Conservation (phyloP, 495 filamentous ascomycete genomes). For the Podospora didyma region DNA sequence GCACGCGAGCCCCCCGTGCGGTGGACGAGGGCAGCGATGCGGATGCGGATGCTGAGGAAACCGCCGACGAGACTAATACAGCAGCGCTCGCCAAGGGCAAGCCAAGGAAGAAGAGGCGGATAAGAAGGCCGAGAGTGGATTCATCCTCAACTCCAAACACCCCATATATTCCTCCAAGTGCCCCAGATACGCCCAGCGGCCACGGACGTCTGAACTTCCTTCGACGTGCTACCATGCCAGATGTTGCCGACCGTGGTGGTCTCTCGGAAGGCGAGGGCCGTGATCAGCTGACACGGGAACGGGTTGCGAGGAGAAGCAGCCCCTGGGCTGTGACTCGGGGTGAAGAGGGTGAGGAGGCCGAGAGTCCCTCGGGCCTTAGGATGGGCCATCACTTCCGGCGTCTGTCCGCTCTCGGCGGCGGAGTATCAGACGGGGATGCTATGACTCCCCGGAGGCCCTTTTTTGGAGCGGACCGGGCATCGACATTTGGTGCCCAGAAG, state of each 20-base stretch:
- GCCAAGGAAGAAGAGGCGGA: slow-evolving; percentile 53
- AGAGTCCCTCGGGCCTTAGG: slow-evolving; percentile 50
- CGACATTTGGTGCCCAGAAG: slow-evolving; percentile 75
- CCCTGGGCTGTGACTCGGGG: slow-evolving; percentile 43
- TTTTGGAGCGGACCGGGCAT: slow-evolving; percentile 58
- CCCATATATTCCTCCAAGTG: slow-evolving; percentile 23
- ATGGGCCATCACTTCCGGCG: slow-evolving; percentile 71
- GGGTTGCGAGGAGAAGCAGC: slow-evolving; percentile 52
- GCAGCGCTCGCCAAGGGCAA: slow-evolving; percentile 36
- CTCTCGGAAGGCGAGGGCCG: slow-evolving; percentile 89
- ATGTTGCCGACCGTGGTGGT: slow-evolving; percentile 64
- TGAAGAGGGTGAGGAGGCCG: slow-evolving; percentile 37
- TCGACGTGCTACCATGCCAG: slow-evolving; percentile 65
- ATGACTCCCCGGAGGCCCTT: slow-evolving; percentile 46
- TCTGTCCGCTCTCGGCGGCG: slow-evolving; percentile 65
- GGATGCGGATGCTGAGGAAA: slow-evolving; percentile 77
- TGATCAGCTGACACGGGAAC: slow-evolving; percentile 57
- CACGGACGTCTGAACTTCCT: slow-evolving; percentile 47
- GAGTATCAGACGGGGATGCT: slow-evolving; percentile 50
- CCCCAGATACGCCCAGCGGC: slow-evolving; percentile 26
- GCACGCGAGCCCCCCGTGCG: slow-evolving; percentile 40
- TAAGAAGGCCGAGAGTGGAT: slow-evolving; percentile 48
- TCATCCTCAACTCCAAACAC: slow-evolving; percentile 38
- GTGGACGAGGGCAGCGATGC: slow-evolving; percentile 60
- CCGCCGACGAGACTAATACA: slow-evolving; percentile 48